Conservation (phyloP, 75 land plant genomes). For the Ceratopteris richardii region DNA sequence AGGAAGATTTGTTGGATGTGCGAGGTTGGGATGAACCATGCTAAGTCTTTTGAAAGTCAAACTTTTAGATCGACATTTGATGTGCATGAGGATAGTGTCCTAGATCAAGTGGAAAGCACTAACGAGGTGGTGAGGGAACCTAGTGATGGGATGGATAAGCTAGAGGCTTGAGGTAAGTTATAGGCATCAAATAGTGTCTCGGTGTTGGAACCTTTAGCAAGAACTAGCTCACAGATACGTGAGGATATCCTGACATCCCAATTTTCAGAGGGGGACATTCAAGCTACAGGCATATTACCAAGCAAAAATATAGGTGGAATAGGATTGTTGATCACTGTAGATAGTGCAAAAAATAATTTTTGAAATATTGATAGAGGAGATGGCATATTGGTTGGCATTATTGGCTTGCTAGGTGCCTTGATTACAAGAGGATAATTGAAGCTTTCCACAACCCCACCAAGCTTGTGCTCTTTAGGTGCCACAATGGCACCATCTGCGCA, state of each 20-base stretch:
- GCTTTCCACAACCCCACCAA: slow-evolving; percentile 17
- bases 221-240: neutral
- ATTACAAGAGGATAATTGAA: slow-evolving; percentile 65
- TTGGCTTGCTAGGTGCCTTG: slow-evolving; percentile 78
- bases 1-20: no score
- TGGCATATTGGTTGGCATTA: slow-evolving; percentile 81
- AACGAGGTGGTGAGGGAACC: neutral
- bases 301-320: slow-evolving; percentile 78
- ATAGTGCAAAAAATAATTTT: slow-evolving; percentile 81
- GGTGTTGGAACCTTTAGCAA: neutral
- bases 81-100: neutral
- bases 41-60: slow-evolving; percentile 5
- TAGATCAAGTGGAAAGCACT: slow-evolving; percentile 1
- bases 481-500: slow-evolving; percentile 10
- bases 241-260: neutral
- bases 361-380: slow-evolving; percentile 78
- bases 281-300: slow-evolving; percentile 5
- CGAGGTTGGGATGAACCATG: slow-evolving; percentile 7
- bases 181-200: neutral
- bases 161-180: neutral
- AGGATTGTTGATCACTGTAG: slow-evolving; percentile 75
- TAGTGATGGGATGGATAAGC: neutral
- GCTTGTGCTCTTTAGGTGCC: slow-evolving; percentile 19
- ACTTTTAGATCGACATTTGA: neutral
- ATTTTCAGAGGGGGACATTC: neutral